Evolutionary conservation across 805 yeast species (phyloP).

Genomic region (Saturnispora zaruensis): DNA sequence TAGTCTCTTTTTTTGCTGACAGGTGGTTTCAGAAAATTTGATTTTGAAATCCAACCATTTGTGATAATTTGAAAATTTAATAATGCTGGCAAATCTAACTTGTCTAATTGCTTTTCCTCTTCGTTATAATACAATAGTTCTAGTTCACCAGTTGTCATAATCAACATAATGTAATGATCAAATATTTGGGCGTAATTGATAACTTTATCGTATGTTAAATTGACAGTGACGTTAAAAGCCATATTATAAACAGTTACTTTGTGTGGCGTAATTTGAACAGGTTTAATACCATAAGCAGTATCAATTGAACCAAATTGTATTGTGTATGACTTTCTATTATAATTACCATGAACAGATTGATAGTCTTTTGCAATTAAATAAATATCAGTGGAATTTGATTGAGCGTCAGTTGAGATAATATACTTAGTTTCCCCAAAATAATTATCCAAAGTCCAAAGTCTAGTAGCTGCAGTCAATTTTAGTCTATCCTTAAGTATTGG

Average conservation of each 20-base stretch:
- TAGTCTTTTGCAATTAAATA: conserved; percentile 57
- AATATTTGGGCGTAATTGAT: conserved; percentile 53
- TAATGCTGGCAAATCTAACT: conserved; percentile 29
- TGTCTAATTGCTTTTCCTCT: conserved; percentile 16
- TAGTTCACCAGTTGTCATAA: conserved; percentile 64
- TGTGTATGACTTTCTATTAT: conserved; percentile 55
- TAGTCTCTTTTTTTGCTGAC: conserved; percentile 24
- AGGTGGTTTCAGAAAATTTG: conserved; percentile 36
- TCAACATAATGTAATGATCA: conserved; percentile 56
- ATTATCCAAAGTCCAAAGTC: conserved; percentile 60
- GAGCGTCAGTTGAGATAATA: conserved; percentile 63
- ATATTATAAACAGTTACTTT: conserved; percentile 56
- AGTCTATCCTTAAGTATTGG: conserved; percentile 62
- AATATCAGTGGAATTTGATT: conserved; percentile 56
- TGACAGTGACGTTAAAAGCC: conserved; percentile 44
- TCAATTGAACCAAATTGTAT: conserved; percentile 49
- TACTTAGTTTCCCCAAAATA: conserved; percentile 37
- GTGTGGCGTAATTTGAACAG: conserved; percentile 67
- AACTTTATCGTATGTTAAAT: conserved; percentile 49
- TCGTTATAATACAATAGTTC: conserved; percentile 40
- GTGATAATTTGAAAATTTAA: conserved; percentile 43
- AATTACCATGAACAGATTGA: conserved; percentile 51
- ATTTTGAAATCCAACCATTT: conserved; percentile 55
- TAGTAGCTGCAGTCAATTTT: conserved; percentile 61
- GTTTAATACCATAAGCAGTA: conserved; percentile 36